Evolutionary conservation across 192 early-diverging fungal genomes (phyloP), one percentile per base, ranked within the genome.

Genomic region (Gaertneriomyces semiglobifer): DNA sequence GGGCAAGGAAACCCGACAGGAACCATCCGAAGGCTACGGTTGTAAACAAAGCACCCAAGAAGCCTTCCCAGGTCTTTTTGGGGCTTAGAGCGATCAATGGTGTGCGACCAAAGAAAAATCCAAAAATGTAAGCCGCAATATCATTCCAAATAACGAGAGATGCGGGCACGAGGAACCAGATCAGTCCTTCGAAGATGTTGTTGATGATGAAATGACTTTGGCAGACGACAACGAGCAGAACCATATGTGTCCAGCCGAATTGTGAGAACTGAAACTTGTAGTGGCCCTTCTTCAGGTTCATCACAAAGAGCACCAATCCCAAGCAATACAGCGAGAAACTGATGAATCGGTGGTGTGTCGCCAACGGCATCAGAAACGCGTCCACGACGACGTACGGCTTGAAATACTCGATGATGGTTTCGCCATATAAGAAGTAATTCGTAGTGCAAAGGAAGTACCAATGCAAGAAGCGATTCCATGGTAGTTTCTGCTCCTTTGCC

Each of bases 51-150:
- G 85, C 96, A 62, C 96, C 96, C 59, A 96, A 82, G 60, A 95
- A 98, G 4, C 96, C 96, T 73, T 98, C 96, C 75, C 92, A 92
- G 11, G 96, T 98, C 81, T 98, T 98, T 76, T 98, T 98, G 45
- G 96, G 96, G 71, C 89, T 92, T n/a, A 98, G 77, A 69, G 88
- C 85, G 67, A 96, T 95, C 43, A 98, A 81, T 40, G 88, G 91
- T 9, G 92, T 93, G 47, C 84, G 84, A 11, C 96, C 96, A 75
- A 85, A 95, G 77, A 98, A 95, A 79, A 95, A 95, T 40, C 96
- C 96, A 77, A 88, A 93, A 33, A 96, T 79, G 70, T 98, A 98
- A 6, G 96, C 96, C 62, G 89, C 89, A 53, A 96, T 92, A 70
- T 98, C 96, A 78, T 98, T 98, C 68, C 88, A 86, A 66, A 96